Base-by-base conservation (phyloP, 2,329 filamentous ascomycete genomes). In the Phialophora macrospora region DNA sequence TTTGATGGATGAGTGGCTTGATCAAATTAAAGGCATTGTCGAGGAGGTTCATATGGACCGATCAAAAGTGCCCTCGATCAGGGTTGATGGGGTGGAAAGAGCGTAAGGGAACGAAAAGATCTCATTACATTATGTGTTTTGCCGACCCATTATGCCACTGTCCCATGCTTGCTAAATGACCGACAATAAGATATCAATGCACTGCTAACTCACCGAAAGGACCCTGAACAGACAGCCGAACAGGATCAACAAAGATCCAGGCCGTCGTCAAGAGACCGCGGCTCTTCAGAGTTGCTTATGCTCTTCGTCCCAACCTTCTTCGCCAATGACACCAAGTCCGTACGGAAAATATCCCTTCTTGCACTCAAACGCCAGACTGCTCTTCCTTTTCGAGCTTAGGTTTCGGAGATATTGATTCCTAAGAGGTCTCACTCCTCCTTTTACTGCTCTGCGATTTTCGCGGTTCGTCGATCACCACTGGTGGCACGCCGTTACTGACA, bases 401-500 rank as follows among this genome's bases (percentile, higher is more conserved):
- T 12, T 22, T 24, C 2, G 48, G 22, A 1, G 48, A 51, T 14
- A 55, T 12, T 14, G 28, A 1, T 34, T 32, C 26, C 49, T 55
- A 68, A 38, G 55, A n/a, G 1, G 62, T 68, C 51, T 60, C 62
- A 34, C 44, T 59, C 55, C 62, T 62, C 44, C 55, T 65, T 24
- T 64, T 58, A 11, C 44, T 34, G 1, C 56, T 66, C n/a, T 66
- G n/a, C 22, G 66, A n/a, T 17, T 20, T 66, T 34, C 64, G 46
- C 1, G 63, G 60, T 17, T 67, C 44, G 17, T 58, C 59, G 28
- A 17, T 59, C 24, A 22, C 30, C 11, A 26, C 38, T 57, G 41
- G 8, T 12, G 54, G 24, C n/a, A 24, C 52, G n/a, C 41, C 44
- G 11, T 28, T 41, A 14, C 48, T 46, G 56, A 38, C 38, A 1